Base-by-base conservation (phyloP, 306 rosid genomes). In the Cucurbita pepo region DNA sequence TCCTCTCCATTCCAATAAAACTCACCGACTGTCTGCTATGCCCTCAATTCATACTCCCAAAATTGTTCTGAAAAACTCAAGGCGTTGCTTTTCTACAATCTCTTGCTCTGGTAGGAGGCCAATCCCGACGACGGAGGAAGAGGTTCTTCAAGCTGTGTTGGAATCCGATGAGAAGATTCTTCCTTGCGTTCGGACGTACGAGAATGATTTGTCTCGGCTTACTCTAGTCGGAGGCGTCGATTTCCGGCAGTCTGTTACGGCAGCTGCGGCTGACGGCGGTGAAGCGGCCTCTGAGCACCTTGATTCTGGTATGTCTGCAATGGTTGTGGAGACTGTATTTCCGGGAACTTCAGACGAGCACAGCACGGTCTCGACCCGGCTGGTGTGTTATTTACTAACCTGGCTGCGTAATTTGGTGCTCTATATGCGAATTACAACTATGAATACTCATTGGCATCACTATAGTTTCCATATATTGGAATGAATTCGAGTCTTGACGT, bases 191-290 rank as follows among this genome's bases (percentile, higher is more conserved):
- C 81, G 98, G 25, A 86, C 87, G 19, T 94, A 75, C 76, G 97
- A 90, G 77, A 90, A 84, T 77, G 94, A 88, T 80, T 47, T 83
- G 54, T 77, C 92, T 59, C 80, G 88, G 56, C 88, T 93, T 18
- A 75, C 86, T 58, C 80, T 93, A 41, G 84, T 89, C 72, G 98
- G 98, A 58, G 83, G 88, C 60, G 96, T 87, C 34, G 94, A 89
- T 59, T 87, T 80, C 63, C 74, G 79, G 40, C 98, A 93, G 83
- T 92, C 97, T 47, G 57, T 93, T 19, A 90, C 97, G 7, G 98
- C 97, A 5, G 96, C 94, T 14, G 96, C 97, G 0, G 90, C 98
- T 63, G 98, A 93, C 52, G 94, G 98, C 7, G 98, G 98, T 5
- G 78, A 85, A 38, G 89, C 89, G 4, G 98, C 98, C 69, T 73